Evolutionary conservation across 495 filamentous ascomycete species (phyloP).

Genomic region (Aspergillus ostianus): DNA sequence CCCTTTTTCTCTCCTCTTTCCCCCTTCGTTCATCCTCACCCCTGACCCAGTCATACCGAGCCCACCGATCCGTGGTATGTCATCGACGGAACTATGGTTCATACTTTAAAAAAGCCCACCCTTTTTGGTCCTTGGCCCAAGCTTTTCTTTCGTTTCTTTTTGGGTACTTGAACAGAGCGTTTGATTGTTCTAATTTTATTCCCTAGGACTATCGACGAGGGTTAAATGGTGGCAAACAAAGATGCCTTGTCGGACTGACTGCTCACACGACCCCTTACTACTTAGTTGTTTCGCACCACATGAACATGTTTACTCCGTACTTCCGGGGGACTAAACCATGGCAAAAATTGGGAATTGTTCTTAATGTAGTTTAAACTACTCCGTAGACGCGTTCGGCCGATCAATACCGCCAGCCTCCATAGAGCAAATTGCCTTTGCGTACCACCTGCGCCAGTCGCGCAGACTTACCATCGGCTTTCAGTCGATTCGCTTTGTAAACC

Average conservation of each 20-base stretch:
- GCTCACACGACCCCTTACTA: no score
- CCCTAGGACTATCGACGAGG: neutral
- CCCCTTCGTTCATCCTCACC: slow-evolving; percentile 4
- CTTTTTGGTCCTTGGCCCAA: no score
- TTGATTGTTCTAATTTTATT: neutral
- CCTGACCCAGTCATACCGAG: slow-evolving; percentile 22
- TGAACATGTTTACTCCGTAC: no score
- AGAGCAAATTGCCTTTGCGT: slow-evolving; percentile 31
- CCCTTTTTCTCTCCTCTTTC: slow-evolving; percentile 12
- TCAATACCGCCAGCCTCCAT: slow-evolving; percentile 44
- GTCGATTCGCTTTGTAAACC: slow-evolving; percentile 34
- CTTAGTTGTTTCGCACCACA: no score
- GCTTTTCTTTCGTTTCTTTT: neutral
- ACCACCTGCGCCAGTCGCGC: slow-evolving; percentile 33
- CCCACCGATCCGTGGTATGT: slow-evolving; percentile 22
- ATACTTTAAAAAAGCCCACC: no score
- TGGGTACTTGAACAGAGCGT: neutral
- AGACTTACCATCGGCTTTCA: slow-evolving; percentile 27
- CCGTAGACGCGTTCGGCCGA: neutral
- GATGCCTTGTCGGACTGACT: neutral
- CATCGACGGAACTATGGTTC: no score
- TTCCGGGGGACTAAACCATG: neutral
- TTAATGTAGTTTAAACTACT: neutral
- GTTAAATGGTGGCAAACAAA: neutral
- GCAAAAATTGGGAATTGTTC: neutral